Percentiles rank a stretch among this genome's conserved stretches.
Evolutionary conservation across 345 rosid genomes (phyloP).

Genomic region (Populus alba): DNA sequence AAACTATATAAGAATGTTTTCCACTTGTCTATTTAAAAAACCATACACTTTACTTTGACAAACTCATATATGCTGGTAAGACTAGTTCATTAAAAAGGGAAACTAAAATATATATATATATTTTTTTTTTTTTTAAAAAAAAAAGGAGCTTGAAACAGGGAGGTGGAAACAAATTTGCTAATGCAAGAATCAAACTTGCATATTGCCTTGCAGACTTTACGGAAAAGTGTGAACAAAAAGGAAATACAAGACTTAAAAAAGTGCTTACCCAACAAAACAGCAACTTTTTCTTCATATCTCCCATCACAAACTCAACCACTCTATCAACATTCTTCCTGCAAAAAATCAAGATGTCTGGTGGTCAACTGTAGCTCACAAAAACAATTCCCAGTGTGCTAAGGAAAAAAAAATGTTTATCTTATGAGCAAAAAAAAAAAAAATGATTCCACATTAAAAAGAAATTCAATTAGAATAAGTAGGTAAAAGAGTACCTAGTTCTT

Average conservation of each 20-base stretch:
- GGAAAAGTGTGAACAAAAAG: background rate
- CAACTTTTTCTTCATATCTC: slow-evolving; percentile 67
- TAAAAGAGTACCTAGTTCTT: slow-evolving; percentile 49
- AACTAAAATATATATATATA: background rate
- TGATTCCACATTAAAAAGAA: background rate
- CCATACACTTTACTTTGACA: background rate
- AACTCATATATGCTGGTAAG: background rate
- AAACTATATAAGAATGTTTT: background rate
- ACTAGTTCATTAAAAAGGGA: background rate
- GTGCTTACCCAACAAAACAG: slow-evolving; percentile 82
- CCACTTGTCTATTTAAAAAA: background rate
- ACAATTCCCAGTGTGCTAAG: background rate
- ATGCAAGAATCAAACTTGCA: background rate
- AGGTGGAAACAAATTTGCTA: background rate
- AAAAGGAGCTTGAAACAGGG: background rate
- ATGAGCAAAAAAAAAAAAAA: background rate
- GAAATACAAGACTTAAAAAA: background rate
- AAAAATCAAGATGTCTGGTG: slow-evolving; percentile 3
- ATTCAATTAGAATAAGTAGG: background rate
- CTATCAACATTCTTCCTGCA: slow-evolving; percentile 58
- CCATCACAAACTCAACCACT: slow-evolving; percentile 60
- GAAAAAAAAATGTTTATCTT: background rate
- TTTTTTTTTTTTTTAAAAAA: background rate
- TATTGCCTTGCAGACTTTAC: background rate
- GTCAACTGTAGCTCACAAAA: slow-evolving; percentile 6